These are phyloP conservation scores for Yamadazyma akitaensis DNA, from an alignment of 805 yeast genomes.

Conservation along the genomic window DNA sequence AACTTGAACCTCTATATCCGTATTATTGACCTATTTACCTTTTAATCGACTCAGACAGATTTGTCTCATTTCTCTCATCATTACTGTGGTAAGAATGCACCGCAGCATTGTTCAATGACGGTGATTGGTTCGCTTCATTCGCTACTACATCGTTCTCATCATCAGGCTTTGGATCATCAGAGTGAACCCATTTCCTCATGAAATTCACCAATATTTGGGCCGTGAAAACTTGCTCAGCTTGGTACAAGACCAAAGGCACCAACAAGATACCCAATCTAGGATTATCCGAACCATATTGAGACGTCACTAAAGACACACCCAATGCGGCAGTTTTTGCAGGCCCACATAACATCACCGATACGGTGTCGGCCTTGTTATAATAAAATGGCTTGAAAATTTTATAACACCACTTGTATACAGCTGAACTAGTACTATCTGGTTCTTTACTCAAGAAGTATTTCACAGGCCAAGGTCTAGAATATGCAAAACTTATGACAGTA, in stretches of 20 bases:
- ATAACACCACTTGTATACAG: constrained; percentile 44
- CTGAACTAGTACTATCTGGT: constrained; percentile 48
- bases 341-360: constrained; percentile 80
- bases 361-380: constrained; percentile 67
- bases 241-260: constrained; percentile 82
- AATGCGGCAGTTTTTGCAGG: constrained; percentile 93
- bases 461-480: constrained; percentile 61
- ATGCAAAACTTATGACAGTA: constrained; percentile 56
- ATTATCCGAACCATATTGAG: constrained; percentile 69
- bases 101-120: neutral
- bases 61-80: neutral
- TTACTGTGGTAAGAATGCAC: neutral
- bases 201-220: constrained; percentile 69
- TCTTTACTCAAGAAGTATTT: constrained; percentile 36
- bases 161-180: constrained; percentile 22
- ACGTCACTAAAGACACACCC: constrained; percentile 79
- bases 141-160: constrained; percentile 8
- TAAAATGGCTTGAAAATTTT: constrained; percentile 59
- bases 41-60: neutral
- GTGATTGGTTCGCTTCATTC: neutral
- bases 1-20: neutral
- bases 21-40: neutral
- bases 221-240: constrained; percentile 79
- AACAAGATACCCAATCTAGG: constrained; percentile 65
- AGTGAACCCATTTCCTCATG: constrained; percentile 67